Evolutionary conservation across 202 grass and related monocot species (phyloP), one percentile per base, ranked within the genome.

Genomic region (Carex sylvatica): DNA sequence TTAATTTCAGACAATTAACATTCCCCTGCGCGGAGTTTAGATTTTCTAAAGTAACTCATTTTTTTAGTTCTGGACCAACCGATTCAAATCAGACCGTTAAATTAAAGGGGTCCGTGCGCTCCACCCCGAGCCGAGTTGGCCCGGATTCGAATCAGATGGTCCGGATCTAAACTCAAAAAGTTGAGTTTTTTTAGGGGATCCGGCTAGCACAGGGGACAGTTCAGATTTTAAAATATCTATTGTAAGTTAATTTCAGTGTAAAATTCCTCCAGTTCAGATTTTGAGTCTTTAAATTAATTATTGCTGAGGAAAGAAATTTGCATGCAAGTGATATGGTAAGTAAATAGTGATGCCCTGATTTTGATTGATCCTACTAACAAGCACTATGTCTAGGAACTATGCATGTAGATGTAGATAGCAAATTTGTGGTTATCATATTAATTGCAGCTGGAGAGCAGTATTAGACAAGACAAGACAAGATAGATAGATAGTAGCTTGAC

Each of bases 401-500:
- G 6, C 10, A 49, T 12, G 42, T 13, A 30, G 47, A 47, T 11
- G 8, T 12, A 28, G 49, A 55, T 6, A 76, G 26, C 6, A 76
- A 76, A 55, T 31, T 33, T 76, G 10, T 76, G 49, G 72, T 56
- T 18, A 56, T 40, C 38, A 40, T 55, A 55, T 7, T 19, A 77
- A 77, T 36, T 36, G 73, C 26, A 35, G 51, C 51, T 58, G 51
- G 23, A 58, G 14, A 2, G 23, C 26, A 35, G 73, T 16, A 77
- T 56, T 38, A 77, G 74, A 59, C 74, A 77, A 31, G 52, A 59
- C 74, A 77, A 31, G 52, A 36, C 19, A 59, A 36, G 23, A 36
- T 5, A 38, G 38, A 49, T 54, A 54, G 14, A 61, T 61, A 61
- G 20, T 62, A 10, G 58, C 58, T 3, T 51, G 69, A 51, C 10